phyloP scores from a whole-genome alignment of 225 moss, liverwort and hornwort genomes.

The Antitrichia curtipendula region DNA sequence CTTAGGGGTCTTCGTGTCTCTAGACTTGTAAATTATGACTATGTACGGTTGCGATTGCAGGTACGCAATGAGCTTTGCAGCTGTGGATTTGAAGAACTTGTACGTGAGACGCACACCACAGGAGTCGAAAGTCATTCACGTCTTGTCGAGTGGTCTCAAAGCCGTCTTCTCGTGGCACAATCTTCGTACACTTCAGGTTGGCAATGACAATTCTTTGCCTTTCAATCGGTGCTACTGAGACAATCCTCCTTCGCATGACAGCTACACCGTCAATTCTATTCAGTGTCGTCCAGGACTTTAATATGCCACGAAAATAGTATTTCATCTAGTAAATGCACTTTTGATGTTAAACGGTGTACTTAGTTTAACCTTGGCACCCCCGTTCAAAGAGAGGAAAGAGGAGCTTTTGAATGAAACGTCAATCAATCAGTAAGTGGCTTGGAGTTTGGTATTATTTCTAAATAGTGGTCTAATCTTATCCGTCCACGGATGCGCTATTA shows the following conservation, averaged over 20 bases:
- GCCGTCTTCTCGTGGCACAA: slow-evolving; percentile 75
- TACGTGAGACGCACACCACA: slow-evolving; percentile 48
- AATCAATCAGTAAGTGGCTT: background rate
- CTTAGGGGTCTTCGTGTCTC: background rate
- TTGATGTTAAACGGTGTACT: background rate
- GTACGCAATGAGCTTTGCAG: slow-evolving; percentile 84
- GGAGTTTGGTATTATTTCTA: background rate
- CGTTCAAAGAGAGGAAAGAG: background rate
- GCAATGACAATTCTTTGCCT: background rate
- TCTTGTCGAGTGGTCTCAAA: slow-evolving; percentile 86
- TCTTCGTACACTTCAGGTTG: slow-evolving; percentile 72
- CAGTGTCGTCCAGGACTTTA: background rate
- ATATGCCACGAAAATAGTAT: background rate
- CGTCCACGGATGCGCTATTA: background rate
- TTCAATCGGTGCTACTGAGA: background rate
- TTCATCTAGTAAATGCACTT: background rate
- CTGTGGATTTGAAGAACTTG: slow-evolving; percentile 49
- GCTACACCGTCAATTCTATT: background rate
- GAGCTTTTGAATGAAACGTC: background rate
- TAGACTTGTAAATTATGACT: background rate
- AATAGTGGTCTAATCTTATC: background rate
- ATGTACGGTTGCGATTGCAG: slow-evolving; percentile 22
- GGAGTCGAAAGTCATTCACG: slow-evolving; percentile 85
- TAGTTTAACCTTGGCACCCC: background rate
- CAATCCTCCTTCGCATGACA: background rate